Percentiles rank a stretch among this genome's conserved stretches.
Conservation (phyloP, 768 basidiomycete species). For the Cyclocybe aegerita region DNA sequence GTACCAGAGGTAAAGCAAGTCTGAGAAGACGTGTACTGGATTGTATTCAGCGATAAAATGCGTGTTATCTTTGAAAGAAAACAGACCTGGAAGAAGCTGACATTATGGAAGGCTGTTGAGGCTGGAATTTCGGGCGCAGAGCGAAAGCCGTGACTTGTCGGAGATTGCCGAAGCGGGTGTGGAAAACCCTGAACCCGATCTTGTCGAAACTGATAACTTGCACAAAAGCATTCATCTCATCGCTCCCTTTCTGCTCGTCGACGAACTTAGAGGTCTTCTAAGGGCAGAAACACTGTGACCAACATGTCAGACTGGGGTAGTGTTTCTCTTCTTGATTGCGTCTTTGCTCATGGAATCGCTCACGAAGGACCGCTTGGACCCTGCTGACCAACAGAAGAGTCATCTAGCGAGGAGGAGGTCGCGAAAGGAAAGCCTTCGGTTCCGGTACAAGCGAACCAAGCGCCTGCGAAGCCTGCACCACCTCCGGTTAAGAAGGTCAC, state of each 20-base stretch:
- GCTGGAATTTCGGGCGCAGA: slow-evolving; percentile 1
- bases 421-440: slow-evolving; percentile 22
- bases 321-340: slow-evolving; percentile 7
- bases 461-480: slow-evolving; percentile 6
- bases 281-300: not conserved
- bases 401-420: slow-evolving; percentile 38
- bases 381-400: slow-evolving; percentile 29
- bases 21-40: slow-evolving; percentile 47
- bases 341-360: slow-evolving; percentile 10
- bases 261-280: not conserved
- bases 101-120: slow-evolving; percentile 1
- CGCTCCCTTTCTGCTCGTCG: not conserved
- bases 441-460: slow-evolving; percentile 21
- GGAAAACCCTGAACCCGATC: slow-evolving; percentile 29
- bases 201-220: slow-evolving; percentile 15
- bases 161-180: slow-evolving; percentile 16
- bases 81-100: slow-evolving; percentile 14
- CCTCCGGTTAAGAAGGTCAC: slow-evolving; percentile 31
- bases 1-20: slow-evolving; percentile 63
- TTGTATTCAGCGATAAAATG: not conserved
- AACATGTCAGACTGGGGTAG: slow-evolving; percentile 23
- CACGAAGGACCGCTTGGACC: not conserved
- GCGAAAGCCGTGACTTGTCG: slow-evolving; percentile 12
- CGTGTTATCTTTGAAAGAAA: not conserved
- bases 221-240: not conserved